Base-by-base conservation (phyloP, 495 filamentous ascomycete species). In the Eremomyces bilateralis region DNA sequence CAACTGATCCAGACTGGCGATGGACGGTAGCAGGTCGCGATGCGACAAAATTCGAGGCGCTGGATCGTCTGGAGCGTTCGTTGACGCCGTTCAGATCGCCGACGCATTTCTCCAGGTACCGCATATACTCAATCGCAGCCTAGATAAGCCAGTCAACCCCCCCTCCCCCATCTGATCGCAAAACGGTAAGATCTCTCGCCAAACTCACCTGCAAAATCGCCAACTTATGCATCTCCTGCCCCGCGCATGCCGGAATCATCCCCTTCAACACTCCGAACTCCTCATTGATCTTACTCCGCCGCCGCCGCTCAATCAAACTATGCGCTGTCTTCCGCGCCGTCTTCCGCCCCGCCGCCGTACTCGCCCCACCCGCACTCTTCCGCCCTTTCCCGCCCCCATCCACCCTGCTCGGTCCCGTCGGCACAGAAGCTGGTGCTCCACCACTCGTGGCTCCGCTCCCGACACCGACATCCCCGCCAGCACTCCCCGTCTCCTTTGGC, bases 201-300 rank as follows among this genome's bases (percentile, higher is more conserved):
- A 33, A 11, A 13, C 62, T 37, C 54, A 88, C 88, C 71, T 93
- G 82, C 31, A 97, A 61, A 41, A 97, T 94, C 1, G 82, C 83
- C 32, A 97, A 63, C 60, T 97, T 97, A 56, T 97, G 88, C 88
- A 97, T 97, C 47, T 93, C 83, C 39, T 80, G 75, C 15, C 82
- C 81, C 4, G 58, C 59, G 48, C 88, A 95, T 1, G 88, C 90
- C 1, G 90, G 90, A 43, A 97, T 91, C 76, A 97, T 78, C 49
- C 76, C 69, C 58, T 94, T 95, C 39, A 97, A 58, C 12, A 88
- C 76, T 1, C 69, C 75, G 58, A 97, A 97, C 54, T 95, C 88
- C 47, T 95, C 88, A 46, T 97, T 97, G 88, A 97, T 97, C 62
- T 95, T 97, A 3, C 80, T 91, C 33, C 88, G 63, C 42, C 88